Evolutionary conservation across 768 basidiomycete genomes (phyloP).

Genomic region (Naganishia friedmannii): DNA sequence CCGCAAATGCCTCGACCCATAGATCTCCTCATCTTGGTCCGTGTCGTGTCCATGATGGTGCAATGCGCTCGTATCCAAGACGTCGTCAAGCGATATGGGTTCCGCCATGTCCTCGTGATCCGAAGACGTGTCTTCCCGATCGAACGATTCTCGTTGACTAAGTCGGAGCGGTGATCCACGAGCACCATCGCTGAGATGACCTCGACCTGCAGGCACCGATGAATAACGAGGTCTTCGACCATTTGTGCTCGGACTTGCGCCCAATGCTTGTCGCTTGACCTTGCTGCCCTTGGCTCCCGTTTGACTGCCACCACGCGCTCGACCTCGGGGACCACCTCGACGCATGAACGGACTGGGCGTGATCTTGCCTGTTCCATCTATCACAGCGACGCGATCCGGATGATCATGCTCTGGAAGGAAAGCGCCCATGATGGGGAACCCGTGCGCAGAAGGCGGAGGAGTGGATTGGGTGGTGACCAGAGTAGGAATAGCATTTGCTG

Average conservation of each 20-base stretch:
- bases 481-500: slow-evolving; percentile 5
- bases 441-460: neutral
- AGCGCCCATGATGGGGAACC: slow-evolving; percentile 30
- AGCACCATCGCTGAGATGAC: slow-evolving; percentile 1
- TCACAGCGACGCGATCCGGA: slow-evolving; percentile 29
- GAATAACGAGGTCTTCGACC: slow-evolving; percentile 26
- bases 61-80: slow-evolving; percentile 28
- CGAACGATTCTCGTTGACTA: slow-evolving; percentile 21
- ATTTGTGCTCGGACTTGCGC: slow-evolving; percentile 22
- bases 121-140: slow-evolving; percentile 32
- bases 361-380: slow-evolving; percentile 32
- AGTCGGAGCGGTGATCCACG: slow-evolving; percentile 24
- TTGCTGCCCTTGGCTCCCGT: slow-evolving; percentile 22
- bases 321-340: slow-evolving; percentile 21
- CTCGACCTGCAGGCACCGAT: slow-evolving; percentile 29
- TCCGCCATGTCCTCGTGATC: slow-evolving; percentile 29
- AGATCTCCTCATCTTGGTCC: slow-evolving; percentile 18
- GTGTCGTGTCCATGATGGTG: slow-evolving; percentile 31
- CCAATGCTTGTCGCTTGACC: slow-evolving; percentile 23
- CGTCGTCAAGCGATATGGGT: slow-evolving; percentile 32
- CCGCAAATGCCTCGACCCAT: slow-evolving; percentile 29
- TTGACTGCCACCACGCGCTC: slow-evolving; percentile 9
- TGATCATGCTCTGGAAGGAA: slow-evolving; percentile 28
- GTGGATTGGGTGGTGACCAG: neutral
- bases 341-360: slow-evolving; percentile 32